Evolutionary conservation across 352 stramenopile genomes (phyloP).

Genomic region (Globisporangium nagaii): DNA sequence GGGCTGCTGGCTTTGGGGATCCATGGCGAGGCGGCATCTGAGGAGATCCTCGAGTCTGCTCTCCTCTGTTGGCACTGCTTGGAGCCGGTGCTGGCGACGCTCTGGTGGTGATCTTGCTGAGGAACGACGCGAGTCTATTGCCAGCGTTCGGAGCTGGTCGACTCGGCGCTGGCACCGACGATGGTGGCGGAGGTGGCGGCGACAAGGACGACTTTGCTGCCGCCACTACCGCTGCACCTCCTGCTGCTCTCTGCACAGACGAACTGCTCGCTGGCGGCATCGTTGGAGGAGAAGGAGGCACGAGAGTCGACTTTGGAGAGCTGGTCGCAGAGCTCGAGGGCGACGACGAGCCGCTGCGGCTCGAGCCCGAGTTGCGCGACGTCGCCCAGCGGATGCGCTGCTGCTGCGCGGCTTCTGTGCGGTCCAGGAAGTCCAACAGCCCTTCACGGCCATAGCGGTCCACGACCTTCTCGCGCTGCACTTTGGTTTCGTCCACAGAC

Average conservation of each 20-base stretch:
- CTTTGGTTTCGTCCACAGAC: conserved; percentile 41
- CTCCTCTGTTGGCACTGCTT: background rate
- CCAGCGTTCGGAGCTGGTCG: conserved; percentile 14
- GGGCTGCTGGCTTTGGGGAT: background rate
- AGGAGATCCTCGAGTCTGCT: background rate
- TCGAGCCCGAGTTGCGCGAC: conserved; percentile 5
- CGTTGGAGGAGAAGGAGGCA: background rate
- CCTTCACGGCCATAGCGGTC: conserved; percentile 50
- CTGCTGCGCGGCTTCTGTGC: conserved; percentile 19
- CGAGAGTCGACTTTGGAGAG: conserved; percentile 4
- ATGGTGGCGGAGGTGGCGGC: background rate
- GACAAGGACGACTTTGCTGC: background rate
- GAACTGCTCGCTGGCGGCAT: conserved; percentile 2
- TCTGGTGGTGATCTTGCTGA: conserved; percentile 19
- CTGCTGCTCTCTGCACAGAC: background rate
- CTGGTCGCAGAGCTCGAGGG: conserved; percentile 15
- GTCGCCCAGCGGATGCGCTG: conserved; percentile 17
- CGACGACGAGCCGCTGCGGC: conserved; percentile 15
- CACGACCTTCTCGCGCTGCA: conserved; percentile 40
- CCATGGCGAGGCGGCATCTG: conserved; percentile 1
- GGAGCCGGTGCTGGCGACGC: background rate
- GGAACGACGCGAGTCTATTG: conserved; percentile 28
- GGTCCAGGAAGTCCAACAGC: conserved; percentile 42
- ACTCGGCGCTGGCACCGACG: background rate
- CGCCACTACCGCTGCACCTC: background rate